These are phyloP conservation scores for Xerophyta viscosa DNA, from an alignment of 106 monocot species.

Conservation along the genomic window DNA sequence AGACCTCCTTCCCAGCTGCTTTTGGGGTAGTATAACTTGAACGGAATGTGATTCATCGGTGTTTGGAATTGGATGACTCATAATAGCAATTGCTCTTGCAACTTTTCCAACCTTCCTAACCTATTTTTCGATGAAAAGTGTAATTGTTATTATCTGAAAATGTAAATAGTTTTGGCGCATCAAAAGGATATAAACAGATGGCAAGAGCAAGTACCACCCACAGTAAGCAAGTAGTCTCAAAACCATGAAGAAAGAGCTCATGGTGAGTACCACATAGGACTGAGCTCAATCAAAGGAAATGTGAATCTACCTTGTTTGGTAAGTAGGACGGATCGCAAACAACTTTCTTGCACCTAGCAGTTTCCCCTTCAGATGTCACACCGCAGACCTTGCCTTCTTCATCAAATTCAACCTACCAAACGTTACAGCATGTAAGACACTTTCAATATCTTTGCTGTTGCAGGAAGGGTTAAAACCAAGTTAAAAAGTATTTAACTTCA, in stretches of 20 bases:
- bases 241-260: too few species aligned
- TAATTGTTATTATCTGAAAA: too few species aligned
- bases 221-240: too few species aligned
- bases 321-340: slow-evolving; percentile 94
- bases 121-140: too few species aligned
- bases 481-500: neutral
- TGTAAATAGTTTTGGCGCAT: too few species aligned
- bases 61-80: slow-evolving; percentile 97
- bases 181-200: too few species aligned
- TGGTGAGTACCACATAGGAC: too few species aligned
- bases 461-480: too few species aligned
- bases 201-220: too few species aligned
- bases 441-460: too few species aligned
- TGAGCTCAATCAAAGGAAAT: too few species aligned
- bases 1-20: slow-evolving; percentile 84
- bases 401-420: slow-evolving; percentile 64
- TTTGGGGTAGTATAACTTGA: slow-evolving; percentile 92
- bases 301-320: slow-evolving; percentile 76
- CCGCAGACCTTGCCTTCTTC: slow-evolving; percentile 73
- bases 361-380: slow-evolving; percentile 86
- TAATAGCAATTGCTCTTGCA: slow-evolving; percentile 90
- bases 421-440: neutral
- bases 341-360: slow-evolving; percentile 86
- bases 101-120: slow-evolving; percentile 89
- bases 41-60: slow-evolving; percentile 79